A percentile compares a stretch with the other conserved stretches of the same genome.
These are phyloP conservation scores for Asterionellopsis glacialis DNA, from an alignment of 108 stramenopile genomes.

Conservation along the genomic window DNA sequence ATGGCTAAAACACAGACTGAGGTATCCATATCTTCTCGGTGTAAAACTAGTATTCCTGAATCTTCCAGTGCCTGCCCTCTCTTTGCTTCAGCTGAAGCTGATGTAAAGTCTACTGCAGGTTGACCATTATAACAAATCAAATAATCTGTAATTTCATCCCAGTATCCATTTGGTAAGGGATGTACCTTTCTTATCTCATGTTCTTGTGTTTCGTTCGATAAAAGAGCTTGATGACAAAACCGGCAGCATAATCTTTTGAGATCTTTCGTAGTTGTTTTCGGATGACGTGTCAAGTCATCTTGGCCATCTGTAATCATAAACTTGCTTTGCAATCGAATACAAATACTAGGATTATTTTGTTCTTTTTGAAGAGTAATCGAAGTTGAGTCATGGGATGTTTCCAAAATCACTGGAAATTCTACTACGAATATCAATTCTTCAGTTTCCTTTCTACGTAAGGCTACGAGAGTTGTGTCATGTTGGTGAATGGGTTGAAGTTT, in stretches of 20 bases:
- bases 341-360: slow-evolving; percentile 3
- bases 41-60: slow-evolving; percentile 51
- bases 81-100: slow-evolving; percentile 30
- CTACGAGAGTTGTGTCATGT: neutral
- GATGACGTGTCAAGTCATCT: neutral
- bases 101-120: slow-evolving; percentile 30
- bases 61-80: slow-evolving; percentile 43
- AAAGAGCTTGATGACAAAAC: slow-evolving; percentile 42
- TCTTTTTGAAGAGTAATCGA: slow-evolving; percentile 2
- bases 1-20: slow-evolving; percentile 36
- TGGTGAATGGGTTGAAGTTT: neutral
- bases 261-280: neutral
- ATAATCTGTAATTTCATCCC: slow-evolving; percentile 85
- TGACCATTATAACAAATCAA: slow-evolving; percentile 65
- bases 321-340: slow-evolving; percentile 2
- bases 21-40: slow-evolving; percentile 33
- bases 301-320: neutral
- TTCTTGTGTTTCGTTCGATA: slow-evolving; percentile 5
- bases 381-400: neutral
- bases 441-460: neutral
- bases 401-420: too few relatives aligned
- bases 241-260: slow-evolving; percentile 41
- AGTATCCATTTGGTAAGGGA: slow-evolving; percentile 63
- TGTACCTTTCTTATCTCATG: slow-evolving; percentile 17
- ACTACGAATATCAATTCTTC: too few relatives aligned